These are phyloP conservation scores for Marchantia paleacea DNA, from an alignment of 225 moss, liverwort and hornwort species.

Conservation along the genomic window DNA sequence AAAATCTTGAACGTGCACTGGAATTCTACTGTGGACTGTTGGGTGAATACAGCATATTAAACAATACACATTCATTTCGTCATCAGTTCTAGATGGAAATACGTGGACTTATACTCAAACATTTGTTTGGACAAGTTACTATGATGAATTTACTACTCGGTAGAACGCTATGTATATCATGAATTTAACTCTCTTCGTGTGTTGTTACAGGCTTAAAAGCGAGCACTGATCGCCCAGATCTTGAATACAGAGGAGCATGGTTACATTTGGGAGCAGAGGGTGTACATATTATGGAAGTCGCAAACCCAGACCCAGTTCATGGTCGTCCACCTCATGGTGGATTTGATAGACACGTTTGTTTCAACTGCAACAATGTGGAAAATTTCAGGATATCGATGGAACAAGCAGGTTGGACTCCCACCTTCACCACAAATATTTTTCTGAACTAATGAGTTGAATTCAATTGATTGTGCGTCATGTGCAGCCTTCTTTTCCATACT, in stretches of 20 bases:
- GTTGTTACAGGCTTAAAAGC: conserved; percentile 17
- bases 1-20: conserved; percentile 28
- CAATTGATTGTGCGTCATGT: no score
- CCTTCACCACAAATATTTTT: no score
- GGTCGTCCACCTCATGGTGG: conserved; percentile 34
- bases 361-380: conserved; percentile 37
- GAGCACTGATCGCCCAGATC: conserved; percentile 26
- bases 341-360: conserved; percentile 33
- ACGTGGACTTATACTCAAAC: background rate
- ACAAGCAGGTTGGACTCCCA: conserved; percentile 21
- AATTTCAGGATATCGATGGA: conserved; percentile 20
- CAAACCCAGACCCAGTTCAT: conserved; percentile 32
- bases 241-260: conserved; percentile 35
- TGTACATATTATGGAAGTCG: conserved; percentile 36
- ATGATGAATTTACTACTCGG: no score
- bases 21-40: conserved; percentile 34
- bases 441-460: no score
- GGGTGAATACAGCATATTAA: conserved; percentile 13
- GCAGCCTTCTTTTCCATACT: no score
- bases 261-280: conserved; percentile 26
- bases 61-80: background rate
- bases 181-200: background rate
- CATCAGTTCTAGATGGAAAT: background rate
- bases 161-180: no score
- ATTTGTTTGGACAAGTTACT: no score